These are phyloP conservation scores for Lactarius evosmus DNA, from an alignment of 768 basidiomycete species.

Conservation along the genomic window DNA sequence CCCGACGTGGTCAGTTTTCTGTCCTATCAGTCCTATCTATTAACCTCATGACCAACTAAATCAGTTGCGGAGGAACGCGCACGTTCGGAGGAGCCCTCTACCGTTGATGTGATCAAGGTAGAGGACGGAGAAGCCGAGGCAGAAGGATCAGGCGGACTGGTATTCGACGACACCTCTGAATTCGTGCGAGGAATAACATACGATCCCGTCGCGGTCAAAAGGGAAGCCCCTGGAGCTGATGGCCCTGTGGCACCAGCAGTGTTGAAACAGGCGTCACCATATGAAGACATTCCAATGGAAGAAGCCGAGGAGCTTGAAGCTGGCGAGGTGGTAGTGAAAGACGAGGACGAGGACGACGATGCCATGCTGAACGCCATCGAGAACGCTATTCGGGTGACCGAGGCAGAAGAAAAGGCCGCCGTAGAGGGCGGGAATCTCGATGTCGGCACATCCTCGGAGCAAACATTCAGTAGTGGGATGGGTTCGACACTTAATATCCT, in stretches of 20 bases:
- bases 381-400: conserved; percentile 57
- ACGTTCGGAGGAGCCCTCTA: conserved; percentile 45
- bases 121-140: conserved; percentile 50
- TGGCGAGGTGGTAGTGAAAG: conserved; percentile 74
- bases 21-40: background rate
- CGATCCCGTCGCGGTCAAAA: conserved; percentile 47
- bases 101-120: conserved; percentile 42
- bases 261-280: conserved; percentile 39
- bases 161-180: conserved; percentile 95
- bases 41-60: conserved; percentile 20
- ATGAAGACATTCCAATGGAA: conserved; percentile 62
- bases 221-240: conserved; percentile 30
- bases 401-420: conserved; percentile 48
- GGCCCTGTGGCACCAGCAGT: conserved; percentile 21
- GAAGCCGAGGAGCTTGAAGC: conserved; percentile 62
- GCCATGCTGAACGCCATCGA: conserved; percentile 78
- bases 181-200: conserved; percentile 85
- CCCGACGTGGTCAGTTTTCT: conserved; percentile 57
- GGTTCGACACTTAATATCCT: conserved; percentile 86
- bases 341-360: conserved; percentile 73
- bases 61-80: conserved; percentile 64
- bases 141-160: conserved; percentile 56
- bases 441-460: conserved; percentile 70
- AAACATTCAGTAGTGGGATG: conserved; percentile 80
- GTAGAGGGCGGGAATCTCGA: conserved; percentile 38